Evolutionary conservation across 768 basidiomycete species (phyloP), one percentile per base, ranked within the genome.

Genomic region (Chalciporus pseudorubinellus): DNA sequence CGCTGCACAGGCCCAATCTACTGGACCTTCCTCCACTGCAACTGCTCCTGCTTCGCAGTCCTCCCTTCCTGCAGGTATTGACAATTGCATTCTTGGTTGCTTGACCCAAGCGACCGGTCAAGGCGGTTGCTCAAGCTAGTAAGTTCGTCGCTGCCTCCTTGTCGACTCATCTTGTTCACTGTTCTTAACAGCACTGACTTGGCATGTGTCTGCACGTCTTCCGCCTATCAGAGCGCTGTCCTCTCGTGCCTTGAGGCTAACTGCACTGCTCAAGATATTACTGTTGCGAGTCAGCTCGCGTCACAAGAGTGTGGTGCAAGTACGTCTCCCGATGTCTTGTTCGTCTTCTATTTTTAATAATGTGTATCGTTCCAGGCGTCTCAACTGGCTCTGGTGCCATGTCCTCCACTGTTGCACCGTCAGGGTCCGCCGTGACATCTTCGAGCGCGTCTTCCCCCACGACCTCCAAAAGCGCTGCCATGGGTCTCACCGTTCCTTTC

Each of bases 151-250:
- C 29, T 57, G 8, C 47, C 42, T 11, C 8, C 8, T 20, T 13
- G 11, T 44, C 26, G 10, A 13, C 12, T 13, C 29, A 2, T 31
- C 10, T 29, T 29, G 29, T 31, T 31, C 11, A 31, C 29, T 31
- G 29, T 31, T 31, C 8, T 31, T 31, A 3, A 31, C 13, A 79
- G 77, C 59, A 59, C 73, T 14, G 60, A 79, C 60, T 0, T 73
- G 18, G 0, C 50, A 0, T 79, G 78, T 46, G 55, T 75, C 20
- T 79, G 78, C 64, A 58, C 67, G 2, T 73, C 66, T 44, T 8
- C 45, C 1, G 39, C 53, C 2, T 79, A 74, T 73, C 75, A 77
- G 49, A 0, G 2, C 4, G 61, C 62, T 1, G 72, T 70, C 2
- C 8, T 1, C 1, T 1, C 24, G 10, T 79, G 78, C 57, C 63